These are phyloP conservation scores for Talaromyces sp. DNA, from an alignment of 2,329 filamentous ascomycete genomes.

Conservation along the genomic window DNA sequence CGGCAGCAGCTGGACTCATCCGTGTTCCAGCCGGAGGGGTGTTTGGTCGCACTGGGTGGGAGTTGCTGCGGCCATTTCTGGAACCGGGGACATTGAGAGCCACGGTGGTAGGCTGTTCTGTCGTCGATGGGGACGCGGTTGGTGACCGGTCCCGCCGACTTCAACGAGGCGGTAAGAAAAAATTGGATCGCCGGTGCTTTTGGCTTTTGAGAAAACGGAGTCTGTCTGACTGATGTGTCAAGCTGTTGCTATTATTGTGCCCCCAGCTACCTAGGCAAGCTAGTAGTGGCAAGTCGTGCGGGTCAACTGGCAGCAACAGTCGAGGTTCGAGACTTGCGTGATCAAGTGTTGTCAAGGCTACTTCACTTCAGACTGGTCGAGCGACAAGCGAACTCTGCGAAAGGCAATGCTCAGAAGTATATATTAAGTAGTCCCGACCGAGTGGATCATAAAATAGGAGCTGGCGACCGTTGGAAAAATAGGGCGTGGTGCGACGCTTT, in stretches of 20 bases:
- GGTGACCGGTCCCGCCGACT: constrained; percentile 37
- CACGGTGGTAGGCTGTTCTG: constrained; percentile 27
- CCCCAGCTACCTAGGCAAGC: background rate
- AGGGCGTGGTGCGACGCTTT: constrained; percentile 10
- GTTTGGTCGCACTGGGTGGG: constrained; percentile 49
- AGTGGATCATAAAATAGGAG: constrained; percentile 37
- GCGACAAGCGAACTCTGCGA: background rate
- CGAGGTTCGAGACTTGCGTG: background rate
- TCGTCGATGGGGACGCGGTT: constrained; percentile 34
- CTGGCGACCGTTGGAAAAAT: constrained; percentile 6
- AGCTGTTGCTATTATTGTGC: background rate
- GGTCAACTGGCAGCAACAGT: background rate
- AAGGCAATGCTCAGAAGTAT: background rate
- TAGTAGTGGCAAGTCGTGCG: constrained; percentile 5
- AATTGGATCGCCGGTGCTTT: background rate
- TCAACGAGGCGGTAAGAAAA: constrained; percentile 14
- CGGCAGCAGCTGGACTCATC: constrained; percentile 29
- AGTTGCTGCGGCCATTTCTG: constrained; percentile 53
- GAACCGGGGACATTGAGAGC: constrained; percentile 40
- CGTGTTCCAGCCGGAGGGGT: constrained; percentile 40
- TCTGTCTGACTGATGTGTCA: constrained; percentile 10
- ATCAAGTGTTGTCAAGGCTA: background rate
- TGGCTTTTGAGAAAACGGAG: constrained; percentile 5
- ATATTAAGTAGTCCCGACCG: constrained; percentile 29
- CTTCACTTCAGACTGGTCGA: background rate